Percentiles rank a stretch among this genome's conserved stretches.
phyloP scores from a whole-genome alignment of 257 asterid genomes.

The Ilex aquifolium region DNA sequence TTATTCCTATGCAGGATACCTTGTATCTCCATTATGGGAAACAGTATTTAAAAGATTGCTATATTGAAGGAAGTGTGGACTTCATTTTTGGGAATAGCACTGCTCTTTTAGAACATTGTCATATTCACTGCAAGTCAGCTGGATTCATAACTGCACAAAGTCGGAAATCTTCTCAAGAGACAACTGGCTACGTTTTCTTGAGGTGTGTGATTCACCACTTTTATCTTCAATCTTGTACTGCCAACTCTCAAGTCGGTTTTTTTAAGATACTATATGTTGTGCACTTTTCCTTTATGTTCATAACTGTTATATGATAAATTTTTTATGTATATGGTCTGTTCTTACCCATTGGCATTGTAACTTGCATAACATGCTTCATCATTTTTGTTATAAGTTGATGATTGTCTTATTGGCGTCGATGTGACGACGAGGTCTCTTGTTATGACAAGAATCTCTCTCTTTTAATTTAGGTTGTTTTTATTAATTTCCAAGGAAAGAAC shows the following conservation, averaged over 20 bases:
- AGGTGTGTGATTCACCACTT: slow-evolving; percentile 37
- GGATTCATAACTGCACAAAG: slow-evolving; percentile 92
- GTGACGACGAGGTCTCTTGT: no score
- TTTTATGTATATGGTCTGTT: no score
- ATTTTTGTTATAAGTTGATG: no score
- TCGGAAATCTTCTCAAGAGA: slow-evolving; percentile 90
- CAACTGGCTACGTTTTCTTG: slow-evolving; percentile 85
- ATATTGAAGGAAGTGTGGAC: slow-evolving; percentile 94
- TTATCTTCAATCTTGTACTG: neutral
- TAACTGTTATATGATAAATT: no score
- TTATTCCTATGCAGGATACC: slow-evolving; percentile 63
- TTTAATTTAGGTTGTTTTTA: no score
- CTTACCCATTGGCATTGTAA: no score
- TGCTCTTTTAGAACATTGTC: slow-evolving; percentile 91
- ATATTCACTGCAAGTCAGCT: slow-evolving; percentile 83
- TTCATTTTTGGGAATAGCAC: slow-evolving; percentile 98
- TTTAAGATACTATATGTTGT: no score
- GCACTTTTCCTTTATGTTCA: neutral
- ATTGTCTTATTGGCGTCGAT: no score
- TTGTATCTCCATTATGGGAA: slow-evolving; percentile 86
- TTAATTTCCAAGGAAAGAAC: no score
- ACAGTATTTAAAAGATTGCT: slow-evolving; percentile 84
- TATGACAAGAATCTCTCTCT: no score
- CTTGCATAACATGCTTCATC: no score
- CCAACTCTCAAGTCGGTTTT: no score